phyloP scores from a whole-genome alignment of 192 early-diverging fungal genomes.

The Mycoemilia scoparia region DNA sequence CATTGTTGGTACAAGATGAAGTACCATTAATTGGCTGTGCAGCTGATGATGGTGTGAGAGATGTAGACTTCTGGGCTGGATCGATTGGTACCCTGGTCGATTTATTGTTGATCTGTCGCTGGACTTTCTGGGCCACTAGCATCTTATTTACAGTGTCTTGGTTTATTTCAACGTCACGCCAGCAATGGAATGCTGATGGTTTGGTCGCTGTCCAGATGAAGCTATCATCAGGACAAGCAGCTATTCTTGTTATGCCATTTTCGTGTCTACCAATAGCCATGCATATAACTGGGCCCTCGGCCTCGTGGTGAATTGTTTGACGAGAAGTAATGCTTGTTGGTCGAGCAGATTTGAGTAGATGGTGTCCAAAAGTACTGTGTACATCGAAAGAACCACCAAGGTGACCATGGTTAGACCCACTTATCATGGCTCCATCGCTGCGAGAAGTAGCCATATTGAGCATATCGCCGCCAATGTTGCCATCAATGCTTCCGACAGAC shows the following conservation, averaged over 20 bases:
- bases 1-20: too few species aligned
- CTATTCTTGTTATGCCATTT: conserved; percentile 65
- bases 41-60: too few species aligned
- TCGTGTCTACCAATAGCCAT: conserved; percentile 77
- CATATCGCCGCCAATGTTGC: conserved; percentile 1
- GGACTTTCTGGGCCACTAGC: too few species aligned
- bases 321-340: not conserved
- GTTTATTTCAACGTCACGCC: conserved; percentile 35
- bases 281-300: conserved; percentile 28
- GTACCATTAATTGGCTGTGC: too few species aligned
- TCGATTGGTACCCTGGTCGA: too few species aligned
- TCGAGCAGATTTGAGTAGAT: too few species aligned
- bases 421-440: conserved; percentile 1
- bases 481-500: conserved; percentile 25
- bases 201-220: conserved; percentile 87
- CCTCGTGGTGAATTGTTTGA: not conserved
- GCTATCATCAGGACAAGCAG: conserved; percentile 64
- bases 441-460: conserved; percentile 4
- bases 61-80: too few species aligned
- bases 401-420: conserved; percentile 1
- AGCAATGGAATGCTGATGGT: conserved; percentile 66
- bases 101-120: too few species aligned
- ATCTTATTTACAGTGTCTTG: too few species aligned
- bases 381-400: not conserved
- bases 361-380: not conserved